Base-by-base conservation (phyloP, 192 early-diverging fungal species). In the Backusella macrospora region DNA sequence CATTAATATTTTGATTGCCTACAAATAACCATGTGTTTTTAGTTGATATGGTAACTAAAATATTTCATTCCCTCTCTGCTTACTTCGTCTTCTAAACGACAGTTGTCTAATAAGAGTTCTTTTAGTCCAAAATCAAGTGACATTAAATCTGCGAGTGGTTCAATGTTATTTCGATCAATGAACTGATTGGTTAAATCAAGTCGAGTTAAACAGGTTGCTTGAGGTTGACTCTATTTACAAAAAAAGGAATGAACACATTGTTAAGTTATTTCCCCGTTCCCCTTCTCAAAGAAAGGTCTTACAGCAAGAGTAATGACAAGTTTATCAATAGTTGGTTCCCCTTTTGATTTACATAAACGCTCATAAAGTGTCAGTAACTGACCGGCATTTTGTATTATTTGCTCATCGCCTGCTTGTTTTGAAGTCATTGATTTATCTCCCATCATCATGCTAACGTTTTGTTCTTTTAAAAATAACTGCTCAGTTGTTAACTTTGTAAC, bases 121-220 rank as follows among this genome's bases (percentile, higher is more conserved):
- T 76, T 76, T 42, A 95, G 79, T 26, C 92, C 92, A 86, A 92
- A 91, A 66, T 92, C 89, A 26, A 94, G 82, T 26, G 88, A 89
- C 23, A 95, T 82, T 63, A 95, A 85, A 63, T 94, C 92, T 21
- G 91, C 90, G 67, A 95, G 83, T 67, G 92, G 90, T 37, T 87
- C 86, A 48, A 90, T 85, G 44, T 85, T 80, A 15, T 77, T 81
- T 15, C 88, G 84, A 68, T 83, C 78, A 21, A 95, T 73, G 21
- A 69, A 78, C 37, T 88, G 74, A 15, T 80, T 72, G 21, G 70
- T 43, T 12, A 80, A 67, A n/a, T 80, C 78, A 18, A 80, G 15
- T 6, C 39, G 18, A 6, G 73, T 76, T 6, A 80, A 48, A 48
- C 21, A 26, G 21, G 63, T 44, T 21, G 62, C 14, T 21, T 80